phyloP scores from a whole-genome alignment of 495 filamentous ascomycete species.

The Pyrenopolyporus hunteri region DNA sequence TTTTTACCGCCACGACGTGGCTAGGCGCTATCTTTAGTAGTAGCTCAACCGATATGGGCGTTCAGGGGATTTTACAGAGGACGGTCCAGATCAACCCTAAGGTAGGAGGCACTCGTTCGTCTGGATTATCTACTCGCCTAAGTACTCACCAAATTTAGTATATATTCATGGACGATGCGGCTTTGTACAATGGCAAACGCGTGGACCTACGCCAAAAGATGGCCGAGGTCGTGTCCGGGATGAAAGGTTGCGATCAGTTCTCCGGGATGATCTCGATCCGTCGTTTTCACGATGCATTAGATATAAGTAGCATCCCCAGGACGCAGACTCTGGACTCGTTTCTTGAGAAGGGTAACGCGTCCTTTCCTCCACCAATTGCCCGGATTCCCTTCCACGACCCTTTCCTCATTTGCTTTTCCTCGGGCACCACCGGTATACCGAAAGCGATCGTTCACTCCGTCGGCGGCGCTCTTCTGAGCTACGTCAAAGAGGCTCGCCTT shows the following conservation, averaged over 20 bases:
- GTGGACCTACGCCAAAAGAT: conserved; percentile 77
- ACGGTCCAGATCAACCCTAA: conserved; percentile 72
- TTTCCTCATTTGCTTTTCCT: conserved; percentile 73
- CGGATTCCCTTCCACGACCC: conserved; percentile 70
- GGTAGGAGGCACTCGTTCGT: conserved; percentile 23
- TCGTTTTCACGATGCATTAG: conserved; percentile 64
- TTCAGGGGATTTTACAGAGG: conserved; percentile 75
- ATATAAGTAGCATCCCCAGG: conserved; percentile 61
- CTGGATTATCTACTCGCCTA: neutral
- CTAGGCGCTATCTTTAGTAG: conserved; percentile 75
- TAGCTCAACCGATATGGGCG: conserved; percentile 79
- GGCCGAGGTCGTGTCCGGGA: conserved; percentile 64
- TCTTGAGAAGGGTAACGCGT: conserved; percentile 50
- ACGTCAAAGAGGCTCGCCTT: conserved; percentile 65
- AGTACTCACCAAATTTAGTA: conserved; percentile 45
- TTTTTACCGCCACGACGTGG: conserved; percentile 68
- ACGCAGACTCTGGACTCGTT: conserved; percentile 61
- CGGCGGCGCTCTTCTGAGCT: conserved; percentile 65
- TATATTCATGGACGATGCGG: conserved; percentile 78
- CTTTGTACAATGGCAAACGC: conserved; percentile 78
- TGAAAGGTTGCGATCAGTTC: conserved; percentile 65
- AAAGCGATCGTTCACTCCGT: conserved; percentile 78
- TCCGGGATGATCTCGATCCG: conserved; percentile 68
- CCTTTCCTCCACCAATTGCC: conserved; percentile 58
- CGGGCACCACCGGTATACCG: conserved; percentile 73